phyloP scores from a whole-genome alignment of 106 monocot species.

The Xerophyta viscosa region DNA sequence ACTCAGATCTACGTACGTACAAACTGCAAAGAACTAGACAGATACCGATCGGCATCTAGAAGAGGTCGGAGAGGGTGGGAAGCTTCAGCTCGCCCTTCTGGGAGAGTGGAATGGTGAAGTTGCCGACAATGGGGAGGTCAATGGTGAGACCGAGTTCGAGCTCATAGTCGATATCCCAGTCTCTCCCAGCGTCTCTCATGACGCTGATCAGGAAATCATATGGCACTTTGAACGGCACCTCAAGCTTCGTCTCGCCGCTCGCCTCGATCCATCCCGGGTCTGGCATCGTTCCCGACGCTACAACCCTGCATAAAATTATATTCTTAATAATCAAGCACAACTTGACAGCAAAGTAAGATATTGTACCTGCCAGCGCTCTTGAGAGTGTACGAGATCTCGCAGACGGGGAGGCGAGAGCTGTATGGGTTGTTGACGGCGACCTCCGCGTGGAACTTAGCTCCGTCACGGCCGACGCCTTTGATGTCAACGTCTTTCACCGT shows the following conservation, averaged over 20 bases:
- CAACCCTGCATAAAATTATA: slow-evolving; percentile 32
- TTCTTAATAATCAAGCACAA: no score
- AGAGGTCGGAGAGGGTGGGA: slow-evolving; percentile 53
- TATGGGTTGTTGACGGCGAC: slow-evolving; percentile 72
- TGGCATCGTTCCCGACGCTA: slow-evolving; percentile 51
- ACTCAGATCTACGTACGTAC: no score
- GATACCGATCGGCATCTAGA: slow-evolving; percentile 17
- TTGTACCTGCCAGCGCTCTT: slow-evolving; percentile 64
- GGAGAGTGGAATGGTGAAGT: slow-evolving; percentile 71
- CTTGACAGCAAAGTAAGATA: no score
- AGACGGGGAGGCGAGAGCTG: slow-evolving; percentile 51
- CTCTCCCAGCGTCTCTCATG: slow-evolving; percentile 57
- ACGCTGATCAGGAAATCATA: slow-evolving; percentile 67
- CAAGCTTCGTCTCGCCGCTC: slow-evolving; percentile 36
- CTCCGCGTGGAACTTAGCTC: slow-evolving; percentile 38
- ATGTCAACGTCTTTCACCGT: slow-evolving; percentile 39
- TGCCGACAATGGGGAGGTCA: slow-evolving; percentile 75
- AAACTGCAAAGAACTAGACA: no score
- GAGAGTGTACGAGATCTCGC: slow-evolving; percentile 68
- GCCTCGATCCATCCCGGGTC: slow-evolving; percentile 64
- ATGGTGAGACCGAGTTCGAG: slow-evolving; percentile 54
- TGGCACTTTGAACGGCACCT: slow-evolving; percentile 62
- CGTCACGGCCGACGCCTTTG: slow-evolving; percentile 28
- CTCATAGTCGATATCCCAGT: slow-evolving; percentile 91
- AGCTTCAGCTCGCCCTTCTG: slow-evolving; percentile 72